Conservation (phyloP, 2,329 filamentous ascomycete species). For the Aspergillus pseudoglaucus region DNA sequence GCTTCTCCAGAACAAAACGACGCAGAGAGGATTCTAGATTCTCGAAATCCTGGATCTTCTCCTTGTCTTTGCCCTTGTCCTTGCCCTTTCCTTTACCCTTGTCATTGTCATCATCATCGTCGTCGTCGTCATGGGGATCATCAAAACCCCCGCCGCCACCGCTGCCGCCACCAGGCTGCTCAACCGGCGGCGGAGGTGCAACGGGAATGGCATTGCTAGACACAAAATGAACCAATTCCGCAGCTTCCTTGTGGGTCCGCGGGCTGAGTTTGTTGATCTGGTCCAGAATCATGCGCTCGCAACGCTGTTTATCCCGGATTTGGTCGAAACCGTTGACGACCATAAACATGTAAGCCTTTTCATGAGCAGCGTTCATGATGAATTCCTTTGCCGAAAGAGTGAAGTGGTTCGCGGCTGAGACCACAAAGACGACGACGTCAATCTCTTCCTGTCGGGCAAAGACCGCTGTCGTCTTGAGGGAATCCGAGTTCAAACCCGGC, state of each 20-base stretch:
- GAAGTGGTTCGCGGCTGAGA: conserved; percentile 96
- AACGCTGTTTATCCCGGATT: conserved; percentile 84
- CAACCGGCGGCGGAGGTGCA: conserved; percentile 52
- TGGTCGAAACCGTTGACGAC: conserved; percentile 96
- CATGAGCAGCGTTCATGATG: conserved; percentile 87
- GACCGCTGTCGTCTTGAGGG: conserved; percentile 91
- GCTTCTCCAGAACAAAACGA: conserved; percentile 91
- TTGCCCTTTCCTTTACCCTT: conserved; percentile 57
- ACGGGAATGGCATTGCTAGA: conserved; percentile 92
- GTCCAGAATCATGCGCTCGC: conserved; percentile 86
- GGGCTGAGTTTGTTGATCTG: conserved; percentile 85
- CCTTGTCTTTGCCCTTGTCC: conserved; percentile 81
- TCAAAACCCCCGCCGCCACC: conserved; percentile 43
- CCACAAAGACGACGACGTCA: conserved; percentile 96
- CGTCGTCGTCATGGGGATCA: conserved; percentile 50
- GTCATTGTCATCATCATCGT: conserved; percentile 48
- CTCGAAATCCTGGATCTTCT: conserved; percentile 85
- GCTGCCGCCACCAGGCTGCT: conserved; percentile 43
- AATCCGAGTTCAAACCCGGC: conserved; percentile 90
- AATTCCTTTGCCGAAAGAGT: conserved; percentile 97
- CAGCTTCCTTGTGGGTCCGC: conserved; percentile 83
- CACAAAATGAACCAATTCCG: conserved; percentile 93
- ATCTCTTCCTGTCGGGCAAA: conserved; percentile 98
- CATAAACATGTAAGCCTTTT: conserved; percentile 98
- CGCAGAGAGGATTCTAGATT: conserved; percentile 81